Conservation (phyloP, 441 rosid genomes). For the Adansonia gregorii region DNA sequence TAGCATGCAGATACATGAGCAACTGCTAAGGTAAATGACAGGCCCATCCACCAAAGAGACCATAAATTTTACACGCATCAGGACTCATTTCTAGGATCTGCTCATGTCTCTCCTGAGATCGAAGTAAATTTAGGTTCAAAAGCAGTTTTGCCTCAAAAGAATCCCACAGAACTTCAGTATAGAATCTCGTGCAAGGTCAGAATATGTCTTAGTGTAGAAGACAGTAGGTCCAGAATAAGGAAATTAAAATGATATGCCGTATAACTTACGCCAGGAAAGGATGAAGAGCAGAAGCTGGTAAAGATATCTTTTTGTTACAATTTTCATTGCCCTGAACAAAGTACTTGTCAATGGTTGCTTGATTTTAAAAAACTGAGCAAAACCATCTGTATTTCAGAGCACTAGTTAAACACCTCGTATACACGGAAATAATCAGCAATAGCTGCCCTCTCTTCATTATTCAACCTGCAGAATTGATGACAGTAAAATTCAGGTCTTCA, state of each 20-base stretch:
- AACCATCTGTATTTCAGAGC: conserved; percentile 4
- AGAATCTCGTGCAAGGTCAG: conserved; percentile 72
- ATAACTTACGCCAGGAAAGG: conserved; percentile 85
- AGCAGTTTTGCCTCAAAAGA: conserved; percentile 78
- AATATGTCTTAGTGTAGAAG: conserved; percentile 30
- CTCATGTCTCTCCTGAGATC: conserved; percentile 80
- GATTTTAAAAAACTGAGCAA: not conserved
- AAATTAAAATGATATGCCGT: conserved; percentile 13
- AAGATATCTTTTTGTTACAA: conserved; percentile 69
- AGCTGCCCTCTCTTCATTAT: conserved; percentile 91
- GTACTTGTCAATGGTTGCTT: conserved; percentile 18
- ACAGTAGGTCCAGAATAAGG: conserved; percentile 8
- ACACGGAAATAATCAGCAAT: conserved; percentile 84
- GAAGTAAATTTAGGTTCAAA: conserved; percentile 60
- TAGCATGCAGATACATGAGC: conserved; percentile 5
- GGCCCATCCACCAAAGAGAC: conserved; percentile 18
- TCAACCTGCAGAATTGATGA: conserved; percentile 54
- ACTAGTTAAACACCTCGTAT: conserved; percentile 58
- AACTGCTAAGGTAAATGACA: conserved; percentile 19
- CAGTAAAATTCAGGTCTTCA: conserved; percentile 22
- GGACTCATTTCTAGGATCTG: conserved; percentile 88
- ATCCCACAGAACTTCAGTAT: conserved; percentile 68
- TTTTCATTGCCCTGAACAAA: conserved; percentile 79
- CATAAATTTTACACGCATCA: conserved; percentile 51
- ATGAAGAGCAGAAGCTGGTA: conserved; percentile 70